A percentile compares a stretch with the other conserved stretches of the same genome.
These are phyloP conservation scores for Ambrosiella cleistominuta DNA, from an alignment of 2,329 filamentous ascomycete species.

Conservation along the genomic window DNA sequence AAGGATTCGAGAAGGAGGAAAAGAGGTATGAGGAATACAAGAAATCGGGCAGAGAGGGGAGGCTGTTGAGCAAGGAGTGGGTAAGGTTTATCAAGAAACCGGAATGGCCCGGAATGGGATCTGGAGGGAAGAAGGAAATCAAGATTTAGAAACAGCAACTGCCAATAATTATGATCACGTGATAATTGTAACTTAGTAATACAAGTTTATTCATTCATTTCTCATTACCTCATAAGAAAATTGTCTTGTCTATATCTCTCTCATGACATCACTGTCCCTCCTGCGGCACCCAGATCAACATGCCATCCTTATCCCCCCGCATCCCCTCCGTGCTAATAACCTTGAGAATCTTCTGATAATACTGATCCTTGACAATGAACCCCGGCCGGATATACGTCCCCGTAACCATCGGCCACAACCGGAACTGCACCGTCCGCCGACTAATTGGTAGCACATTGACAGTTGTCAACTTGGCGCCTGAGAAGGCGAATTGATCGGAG, in stretches of 20 bases:
- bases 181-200: background rate
- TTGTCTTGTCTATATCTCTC: background rate
- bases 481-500: slow-evolving; percentile 83
- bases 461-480: slow-evolving; percentile 64
- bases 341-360: slow-evolving; percentile 79
- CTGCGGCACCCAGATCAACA: slow-evolving; percentile 42
- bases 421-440: slow-evolving; percentile 54
- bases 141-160: background rate
- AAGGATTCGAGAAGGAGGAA: slow-evolving; percentile 29
- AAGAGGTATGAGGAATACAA: slow-evolving; percentile 25
- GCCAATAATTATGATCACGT: background rate
- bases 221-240: background rate
- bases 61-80: slow-evolving; percentile 26
- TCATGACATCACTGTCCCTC: slow-evolving; percentile 2
- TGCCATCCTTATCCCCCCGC: slow-evolving; percentile 44
- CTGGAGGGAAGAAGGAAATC: background rate
- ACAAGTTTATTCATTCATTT: background rate
- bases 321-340: slow-evolving; percentile 64
- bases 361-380: slow-evolving; percentile 67
- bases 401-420: slow-evolving; percentile 47
- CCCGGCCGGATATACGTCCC: slow-evolving; percentile 55
- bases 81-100: slow-evolving; percentile 6
- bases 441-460: slow-evolving; percentile 72
- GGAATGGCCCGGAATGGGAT: slow-evolving; percentile 5
- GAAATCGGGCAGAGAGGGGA: slow-evolving; percentile 34